phyloP scores from a whole-genome alignment of 2,329 filamentous ascomycete species.

The Harringtonia aguacate region DNA sequence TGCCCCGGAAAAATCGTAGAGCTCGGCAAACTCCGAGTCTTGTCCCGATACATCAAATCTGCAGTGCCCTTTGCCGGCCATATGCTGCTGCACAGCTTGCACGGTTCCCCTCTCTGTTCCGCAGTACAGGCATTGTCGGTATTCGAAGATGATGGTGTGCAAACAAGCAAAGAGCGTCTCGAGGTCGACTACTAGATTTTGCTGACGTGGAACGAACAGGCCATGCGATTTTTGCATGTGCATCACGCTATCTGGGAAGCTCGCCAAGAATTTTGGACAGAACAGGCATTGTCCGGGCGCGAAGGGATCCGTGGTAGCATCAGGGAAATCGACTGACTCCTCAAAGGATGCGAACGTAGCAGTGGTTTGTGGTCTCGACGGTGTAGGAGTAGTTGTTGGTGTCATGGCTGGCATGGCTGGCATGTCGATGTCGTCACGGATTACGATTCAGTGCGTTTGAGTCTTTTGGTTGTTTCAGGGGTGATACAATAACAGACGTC shows the following conservation, averaged over 20 bases:
- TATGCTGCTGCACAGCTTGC: slow-evolving; percentile 39
- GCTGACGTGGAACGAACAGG: slow-evolving; percentile 28
- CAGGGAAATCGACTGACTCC: too few relatives aligned
- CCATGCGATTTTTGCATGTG: slow-evolving; percentile 41
- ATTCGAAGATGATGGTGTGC: slow-evolving; percentile 34
- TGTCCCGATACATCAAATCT: slow-evolving; percentile 24
- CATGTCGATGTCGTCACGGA: too few relatives aligned
- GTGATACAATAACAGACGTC: too few relatives aligned
- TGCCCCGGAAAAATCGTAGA: slow-evolving; percentile 23
- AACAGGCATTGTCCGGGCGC: slow-evolving; percentile 28
- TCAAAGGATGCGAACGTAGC: too few relatives aligned
- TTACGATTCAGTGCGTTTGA: too few relatives aligned
- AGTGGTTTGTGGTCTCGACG: too few relatives aligned
- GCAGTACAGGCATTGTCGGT: slow-evolving; percentile 40
- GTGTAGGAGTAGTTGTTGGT: too few relatives aligned
- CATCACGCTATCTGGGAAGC: slow-evolving; percentile 24
- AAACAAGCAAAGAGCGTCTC: slow-evolving; percentile 36
- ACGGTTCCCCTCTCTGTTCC: slow-evolving; percentile 29
- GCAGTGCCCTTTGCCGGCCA: slow-evolving; percentile 37
- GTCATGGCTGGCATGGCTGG: too few relatives aligned
- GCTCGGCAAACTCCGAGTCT: slow-evolving; percentile 28
- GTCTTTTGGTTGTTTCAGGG: too few relatives aligned
- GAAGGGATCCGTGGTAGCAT: slow-evolving; percentile 12
- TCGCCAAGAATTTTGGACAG: slow-evolving; percentile 20
- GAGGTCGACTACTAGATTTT: slow-evolving; percentile 31